Evolutionary conservation across 176 grass and related monocot genomes (phyloP).

Genomic region (Phoenix dactylifera): DNA sequence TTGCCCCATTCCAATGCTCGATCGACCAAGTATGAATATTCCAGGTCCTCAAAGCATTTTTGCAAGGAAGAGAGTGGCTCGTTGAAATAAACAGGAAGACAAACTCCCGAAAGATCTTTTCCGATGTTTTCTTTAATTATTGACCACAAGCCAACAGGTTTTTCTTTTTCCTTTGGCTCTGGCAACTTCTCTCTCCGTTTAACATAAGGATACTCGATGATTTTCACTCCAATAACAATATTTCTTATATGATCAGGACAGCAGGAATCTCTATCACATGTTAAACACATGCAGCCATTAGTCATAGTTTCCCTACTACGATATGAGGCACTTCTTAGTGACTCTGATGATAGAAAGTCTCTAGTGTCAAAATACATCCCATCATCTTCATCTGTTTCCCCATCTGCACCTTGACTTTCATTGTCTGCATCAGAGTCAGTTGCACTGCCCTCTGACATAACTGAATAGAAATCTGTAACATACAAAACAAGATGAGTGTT

Average conservation of each 20-base stretch:
- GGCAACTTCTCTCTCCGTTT: conserved; percentile 69
- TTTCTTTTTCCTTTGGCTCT: conserved; percentile 90
- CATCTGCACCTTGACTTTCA: conserved; percentile 71
- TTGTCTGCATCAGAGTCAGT: conserved; percentile 85
- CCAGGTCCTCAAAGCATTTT: conserved; percentile 99
- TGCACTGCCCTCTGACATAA: conserved; percentile 76
- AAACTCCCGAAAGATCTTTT: conserved; percentile 93
- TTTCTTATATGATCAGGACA: conserved; percentile 5
- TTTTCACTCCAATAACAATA: conserved; percentile 25
- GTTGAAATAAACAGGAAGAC: conserved; percentile 96
- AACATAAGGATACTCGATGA: conserved; percentile 49
- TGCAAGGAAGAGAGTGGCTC: conserved; percentile 90
- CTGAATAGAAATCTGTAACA: conserved; percentile 89
- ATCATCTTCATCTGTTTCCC: conserved; percentile 80
- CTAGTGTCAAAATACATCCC: conserved; percentile 76
- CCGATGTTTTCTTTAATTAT: conserved; percentile 99
- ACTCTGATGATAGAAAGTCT: conserved; percentile 71
- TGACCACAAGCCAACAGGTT: conserved; percentile 88
- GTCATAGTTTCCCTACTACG: conserved; percentile 50
- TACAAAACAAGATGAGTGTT: conserved; percentile 4
- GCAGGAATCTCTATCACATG: conserved; percentile 25
- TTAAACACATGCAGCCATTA: conserved; percentile 37
- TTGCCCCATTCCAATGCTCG: conserved; percentile 66
- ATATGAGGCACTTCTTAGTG: conserved; percentile 69
- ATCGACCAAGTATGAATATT: conserved; percentile 89